phyloP scores from a whole-genome alignment of 140 eudicot genomes.

The Erigeron philadelphicus region DNA sequence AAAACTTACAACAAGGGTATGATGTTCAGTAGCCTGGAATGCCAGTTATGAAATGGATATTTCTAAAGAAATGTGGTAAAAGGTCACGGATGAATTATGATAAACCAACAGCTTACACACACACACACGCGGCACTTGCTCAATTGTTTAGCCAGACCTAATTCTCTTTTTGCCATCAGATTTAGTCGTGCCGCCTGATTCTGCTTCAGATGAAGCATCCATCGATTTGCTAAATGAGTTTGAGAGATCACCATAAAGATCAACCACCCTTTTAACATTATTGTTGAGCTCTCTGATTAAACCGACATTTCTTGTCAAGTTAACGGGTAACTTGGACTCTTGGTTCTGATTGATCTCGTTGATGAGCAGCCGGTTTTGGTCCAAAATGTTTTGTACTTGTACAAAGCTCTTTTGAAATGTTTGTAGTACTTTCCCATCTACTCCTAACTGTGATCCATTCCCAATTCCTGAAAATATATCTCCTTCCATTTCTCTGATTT shows the following conservation, averaged over 20 bases:
- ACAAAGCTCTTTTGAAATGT: constrained; percentile 70
- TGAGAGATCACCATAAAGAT: constrained; percentile 68
- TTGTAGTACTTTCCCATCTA: constrained; percentile 57
- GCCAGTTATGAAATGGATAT: constrained; percentile 31
- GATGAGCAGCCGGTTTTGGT: constrained; percentile 67
- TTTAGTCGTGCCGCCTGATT: constrained; percentile 47
- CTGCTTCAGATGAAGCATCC: constrained; percentile 62
- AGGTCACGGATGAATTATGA: constrained; percentile 17
- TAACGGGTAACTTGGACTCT: constrained; percentile 64
- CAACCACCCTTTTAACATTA: constrained; percentile 67
- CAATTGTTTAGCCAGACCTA: constrained; percentile 35
- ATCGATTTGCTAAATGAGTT: constrained; percentile 42
- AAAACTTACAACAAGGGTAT: constrained; percentile 32
- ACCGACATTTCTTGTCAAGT: constrained; percentile 60
- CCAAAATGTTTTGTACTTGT: constrained; percentile 71
- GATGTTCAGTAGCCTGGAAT: constrained; percentile 30
- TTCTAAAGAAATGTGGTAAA: constrained; percentile 15
- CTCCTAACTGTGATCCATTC: constrained; percentile 42
- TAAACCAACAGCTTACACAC: constrained; percentile 14
- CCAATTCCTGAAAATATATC: constrained; percentile 52
- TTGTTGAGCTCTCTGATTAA: constrained; percentile 75
- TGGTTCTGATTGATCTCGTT: constrained; percentile 78
- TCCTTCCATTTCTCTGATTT: constrained; percentile 45
- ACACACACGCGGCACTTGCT: constrained; percentile 10
- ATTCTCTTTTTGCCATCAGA: constrained; percentile 60